phyloP scores from a whole-genome alignment of 75 land plant genomes.

The Selaginella moellendorffii region DNA sequence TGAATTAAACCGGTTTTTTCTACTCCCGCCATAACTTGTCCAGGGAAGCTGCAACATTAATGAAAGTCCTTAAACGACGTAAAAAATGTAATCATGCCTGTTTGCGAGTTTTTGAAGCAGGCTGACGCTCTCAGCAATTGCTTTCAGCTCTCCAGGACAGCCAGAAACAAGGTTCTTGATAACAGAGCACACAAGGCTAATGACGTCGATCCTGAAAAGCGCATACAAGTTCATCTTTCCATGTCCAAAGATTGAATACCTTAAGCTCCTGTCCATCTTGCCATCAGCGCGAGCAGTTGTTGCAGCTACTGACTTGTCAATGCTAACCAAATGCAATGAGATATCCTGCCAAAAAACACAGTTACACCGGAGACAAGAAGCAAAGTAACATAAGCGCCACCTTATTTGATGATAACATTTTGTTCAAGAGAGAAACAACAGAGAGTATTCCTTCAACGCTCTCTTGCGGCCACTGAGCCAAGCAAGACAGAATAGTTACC shows the following conservation, averaged over 20 bases:
- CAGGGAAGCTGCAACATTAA: neutral
- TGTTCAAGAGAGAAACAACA: neutral
- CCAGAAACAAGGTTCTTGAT: neutral
- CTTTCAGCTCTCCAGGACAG: neutral
- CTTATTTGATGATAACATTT: neutral
- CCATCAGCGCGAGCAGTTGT: neutral
- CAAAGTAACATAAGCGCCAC: neutral
- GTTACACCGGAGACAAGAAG: no score
- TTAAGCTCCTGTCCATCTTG: neutral
- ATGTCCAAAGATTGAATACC: neutral
- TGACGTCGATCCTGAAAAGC: neutral
- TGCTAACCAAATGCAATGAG: neutral
- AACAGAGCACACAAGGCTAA: neutral
- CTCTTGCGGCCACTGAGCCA: neutral
- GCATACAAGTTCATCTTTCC: neutral
- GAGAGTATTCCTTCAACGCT: neutral
- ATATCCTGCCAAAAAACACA: no score
- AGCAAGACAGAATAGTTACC: neutral
- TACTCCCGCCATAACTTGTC: neutral
- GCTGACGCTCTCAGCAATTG: neutral
- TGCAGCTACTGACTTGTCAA: neutral
- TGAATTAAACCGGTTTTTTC: neutral
- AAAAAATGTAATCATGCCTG: no score
- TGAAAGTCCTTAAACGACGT: no score
- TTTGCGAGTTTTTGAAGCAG: neutral